Evolutionary conservation across 2,329 filamentous ascomycete genomes (phyloP).

Genomic region (Trichoderma simmonsii): DNA sequence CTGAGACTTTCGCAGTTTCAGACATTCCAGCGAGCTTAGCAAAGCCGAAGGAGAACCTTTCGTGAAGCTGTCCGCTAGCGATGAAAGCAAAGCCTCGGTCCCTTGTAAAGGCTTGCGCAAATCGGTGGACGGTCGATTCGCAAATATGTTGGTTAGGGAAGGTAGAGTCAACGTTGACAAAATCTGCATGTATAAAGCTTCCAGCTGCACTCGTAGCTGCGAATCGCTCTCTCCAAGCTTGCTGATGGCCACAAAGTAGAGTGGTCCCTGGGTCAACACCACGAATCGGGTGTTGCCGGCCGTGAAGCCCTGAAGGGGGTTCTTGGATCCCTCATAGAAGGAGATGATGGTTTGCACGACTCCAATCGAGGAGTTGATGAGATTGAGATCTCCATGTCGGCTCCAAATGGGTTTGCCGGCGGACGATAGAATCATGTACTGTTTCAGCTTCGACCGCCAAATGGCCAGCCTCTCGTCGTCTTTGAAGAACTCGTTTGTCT

Average conservation of each 20-base stretch:
- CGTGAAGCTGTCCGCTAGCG: constrained; percentile 91
- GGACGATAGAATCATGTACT: constrained; percentile 93
- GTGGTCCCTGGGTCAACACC: constrained; percentile 75
- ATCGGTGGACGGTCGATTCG: constrained; percentile 88
- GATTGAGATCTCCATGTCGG: constrained; percentile 81
- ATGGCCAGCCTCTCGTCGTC: constrained; percentile 61
- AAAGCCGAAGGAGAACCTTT: constrained; percentile 85
- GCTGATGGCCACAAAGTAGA: constrained; percentile 93
- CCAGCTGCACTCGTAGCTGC: constrained; percentile 82
- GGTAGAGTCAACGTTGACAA: constrained; percentile 91
- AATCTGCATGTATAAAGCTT: constrained; percentile 97
- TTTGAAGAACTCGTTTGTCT: constrained; percentile 38
- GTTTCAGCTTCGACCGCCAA: constrained; percentile 93
- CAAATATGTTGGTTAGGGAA: constrained; percentile 81
- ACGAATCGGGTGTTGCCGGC: constrained; percentile 87
- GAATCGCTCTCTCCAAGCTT: constrained; percentile 86
- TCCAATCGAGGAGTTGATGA: constrained; percentile 92
- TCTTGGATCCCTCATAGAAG: constrained; percentile 80
- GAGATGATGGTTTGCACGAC: constrained; percentile 97
- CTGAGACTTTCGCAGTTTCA: constrained; percentile 87
- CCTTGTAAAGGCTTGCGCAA: constrained; percentile 85
- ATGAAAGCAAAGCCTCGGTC: constrained; percentile 86
- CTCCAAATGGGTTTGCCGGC: constrained; percentile 98
- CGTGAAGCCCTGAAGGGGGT: constrained; percentile 77
- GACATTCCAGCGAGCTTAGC: constrained; percentile 85